Conservation (phyloP, 495 filamentous ascomycete species). For the Venustampulla echinocandica region DNA sequence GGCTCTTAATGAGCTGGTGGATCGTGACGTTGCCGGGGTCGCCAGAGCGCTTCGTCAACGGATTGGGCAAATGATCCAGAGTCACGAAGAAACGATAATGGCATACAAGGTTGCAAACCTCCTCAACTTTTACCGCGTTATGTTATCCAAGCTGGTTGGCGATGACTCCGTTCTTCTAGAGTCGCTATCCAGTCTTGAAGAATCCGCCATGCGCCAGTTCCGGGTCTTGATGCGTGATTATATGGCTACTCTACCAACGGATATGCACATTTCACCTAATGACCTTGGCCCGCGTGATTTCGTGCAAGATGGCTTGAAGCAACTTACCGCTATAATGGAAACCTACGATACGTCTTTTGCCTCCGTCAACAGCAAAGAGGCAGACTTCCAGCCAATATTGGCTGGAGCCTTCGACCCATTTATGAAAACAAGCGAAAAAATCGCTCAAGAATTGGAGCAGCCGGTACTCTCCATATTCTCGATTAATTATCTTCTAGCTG, state of each 20-base stretch:
- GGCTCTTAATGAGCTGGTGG: slow-evolving; percentile 80
- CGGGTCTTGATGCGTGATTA: slow-evolving; percentile 69
- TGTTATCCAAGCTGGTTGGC: slow-evolving; percentile 72
- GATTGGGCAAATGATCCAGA: slow-evolving; percentile 84
- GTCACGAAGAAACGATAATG: slow-evolving; percentile 79
- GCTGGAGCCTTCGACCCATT: slow-evolving; percentile 81
- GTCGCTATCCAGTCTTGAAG: slow-evolving; percentile 55
- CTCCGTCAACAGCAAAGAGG: slow-evolving; percentile 39
- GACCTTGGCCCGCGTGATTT: slow-evolving; percentile 79
- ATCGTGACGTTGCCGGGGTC: slow-evolving; percentile 73
- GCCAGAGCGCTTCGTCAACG: slow-evolving; percentile 70
- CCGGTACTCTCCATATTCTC: slow-evolving; percentile 64
- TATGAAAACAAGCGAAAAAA: slow-evolving; percentile 59
- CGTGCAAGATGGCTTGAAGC: slow-evolving; percentile 68
- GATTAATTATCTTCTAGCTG: slow-evolving; percentile 68
- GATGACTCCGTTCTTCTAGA: slow-evolving; percentile 60
- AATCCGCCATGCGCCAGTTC: slow-evolving; percentile 77
- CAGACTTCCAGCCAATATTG: slow-evolving; percentile 72
- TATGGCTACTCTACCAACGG: slow-evolving; percentile 60
- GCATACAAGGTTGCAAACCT: slow-evolving; percentile 87
- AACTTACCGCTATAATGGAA: slow-evolving; percentile 64
- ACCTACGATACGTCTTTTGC: slow-evolving; percentile 76
- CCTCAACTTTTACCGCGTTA: slow-evolving; percentile 78
- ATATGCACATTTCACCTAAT: slow-evolving; percentile 52
- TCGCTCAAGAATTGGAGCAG: slow-evolving; percentile 50